Conservation (phyloP, 2,329 filamentous ascomycete genomes). For the Trichoderma sp. region DNA sequence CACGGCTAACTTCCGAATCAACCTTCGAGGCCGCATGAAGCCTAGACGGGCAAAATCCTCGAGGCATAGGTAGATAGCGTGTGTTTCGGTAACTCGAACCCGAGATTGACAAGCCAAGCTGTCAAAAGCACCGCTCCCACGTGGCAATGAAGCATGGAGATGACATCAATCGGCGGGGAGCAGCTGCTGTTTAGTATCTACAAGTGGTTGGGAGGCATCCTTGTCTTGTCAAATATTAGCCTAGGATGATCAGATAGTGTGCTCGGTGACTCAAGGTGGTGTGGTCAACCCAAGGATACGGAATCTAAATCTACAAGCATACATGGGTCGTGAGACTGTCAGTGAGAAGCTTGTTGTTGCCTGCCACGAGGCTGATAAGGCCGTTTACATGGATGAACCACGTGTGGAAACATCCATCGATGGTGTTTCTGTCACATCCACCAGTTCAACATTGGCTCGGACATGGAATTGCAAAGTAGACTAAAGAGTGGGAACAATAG, state of each 20-base stretch:
- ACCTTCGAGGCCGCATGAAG: constrained; percentile 8
- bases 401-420: not conserved
- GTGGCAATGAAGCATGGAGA: not conserved
- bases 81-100: not conserved
- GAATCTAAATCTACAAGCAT: not conserved
- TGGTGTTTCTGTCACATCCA: not conserved
- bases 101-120: not conserved
- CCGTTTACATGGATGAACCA: not conserved
- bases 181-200: not conserved
- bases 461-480: not conserved
- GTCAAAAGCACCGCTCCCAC: not conserved
- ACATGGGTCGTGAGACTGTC: not conserved
- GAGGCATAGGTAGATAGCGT: not conserved
- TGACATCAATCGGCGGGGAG: not conserved
- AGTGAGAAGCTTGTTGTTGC: not conserved
- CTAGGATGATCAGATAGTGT: not conserved
- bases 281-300: no score
- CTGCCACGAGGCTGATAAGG: not conserved
- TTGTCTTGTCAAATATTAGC: not conserved
- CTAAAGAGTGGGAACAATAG: not conserved
- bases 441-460: not conserved
- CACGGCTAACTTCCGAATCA: constrained; percentile 13
- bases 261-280: not conserved
- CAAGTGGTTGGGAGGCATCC: not conserved
- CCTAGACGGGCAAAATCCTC: constrained; percentile 4